Conservation (phyloP, 441 rosid genomes). For the Euphorbia celastroides region DNA sequence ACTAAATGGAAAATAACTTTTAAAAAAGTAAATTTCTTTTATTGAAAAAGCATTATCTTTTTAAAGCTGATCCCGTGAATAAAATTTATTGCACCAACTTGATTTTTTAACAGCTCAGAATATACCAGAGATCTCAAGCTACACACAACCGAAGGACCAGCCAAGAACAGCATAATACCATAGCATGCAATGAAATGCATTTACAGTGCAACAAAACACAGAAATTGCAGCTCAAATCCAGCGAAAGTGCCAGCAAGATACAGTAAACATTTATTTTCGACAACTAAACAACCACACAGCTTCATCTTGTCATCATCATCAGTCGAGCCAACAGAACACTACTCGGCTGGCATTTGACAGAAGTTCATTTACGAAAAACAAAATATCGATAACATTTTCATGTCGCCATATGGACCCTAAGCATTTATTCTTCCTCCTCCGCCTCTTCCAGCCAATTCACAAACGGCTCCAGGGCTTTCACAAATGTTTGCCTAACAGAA, state of each 20-base stretch:
- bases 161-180: not conserved
- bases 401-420: constrained; percentile 4
- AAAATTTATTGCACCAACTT: not conserved
- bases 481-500: constrained; percentile 68
- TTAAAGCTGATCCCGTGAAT: no score
- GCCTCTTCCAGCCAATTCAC: constrained; percentile 98
- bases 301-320: constrained; percentile 8
- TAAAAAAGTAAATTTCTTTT: no score
- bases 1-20: no score
- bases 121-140: no score
- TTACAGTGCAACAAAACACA: not conserved
- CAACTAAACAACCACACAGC: not conserved
- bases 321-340: constrained; percentile 21
- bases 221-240: not conserved
- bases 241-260: not conserved
- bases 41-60: no score
- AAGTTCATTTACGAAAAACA: constrained; percentile 16
- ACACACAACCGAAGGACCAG: not conserved
- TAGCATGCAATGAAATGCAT: not conserved
- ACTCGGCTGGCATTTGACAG: constrained; percentile 11
- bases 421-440: constrained; percentile 81
- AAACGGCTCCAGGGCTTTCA: constrained; percentile 87
- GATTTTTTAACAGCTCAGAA: no score
- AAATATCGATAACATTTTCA: not conserved
- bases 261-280: constrained; percentile 11